phyloP scores from a whole-genome alignment of 768 basidiomycete species.

The Termitomyces sp. region DNA sequence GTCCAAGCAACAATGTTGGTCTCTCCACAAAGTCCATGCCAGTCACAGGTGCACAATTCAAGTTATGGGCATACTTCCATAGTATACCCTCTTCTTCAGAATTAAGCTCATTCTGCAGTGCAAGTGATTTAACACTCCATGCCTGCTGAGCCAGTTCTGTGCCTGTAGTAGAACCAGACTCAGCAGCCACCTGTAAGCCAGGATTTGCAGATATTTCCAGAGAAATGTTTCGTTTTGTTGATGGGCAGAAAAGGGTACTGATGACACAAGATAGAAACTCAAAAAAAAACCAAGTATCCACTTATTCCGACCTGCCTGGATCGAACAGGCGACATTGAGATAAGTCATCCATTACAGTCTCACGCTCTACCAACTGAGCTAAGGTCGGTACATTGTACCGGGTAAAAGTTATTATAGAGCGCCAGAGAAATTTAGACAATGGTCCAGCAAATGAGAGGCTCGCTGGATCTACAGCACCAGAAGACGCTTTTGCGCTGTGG shows the following conservation, averaged over 20 bases:
- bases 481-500: too few species aligned
- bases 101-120: not conserved
- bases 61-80: not conserved
- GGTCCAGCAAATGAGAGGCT: too few species aligned
- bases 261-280: too few species aligned
- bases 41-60: not conserved
- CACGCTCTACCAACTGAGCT: conserved; percentile 13
- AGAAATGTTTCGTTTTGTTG: not conserved
- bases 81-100: not conserved
- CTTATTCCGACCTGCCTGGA: too few species aligned
- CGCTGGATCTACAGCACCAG: too few species aligned
- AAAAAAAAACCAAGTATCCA: too few species aligned
- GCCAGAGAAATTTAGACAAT: too few species aligned
- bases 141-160: not conserved
- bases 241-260: too few species aligned
- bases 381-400: too few species aligned
- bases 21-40: not conserved
- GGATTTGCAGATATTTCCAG: not conserved
- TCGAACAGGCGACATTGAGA: too few species aligned
- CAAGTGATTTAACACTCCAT: not conserved
- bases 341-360: conserved; percentile 10
- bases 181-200: not conserved
- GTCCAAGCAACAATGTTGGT: not conserved
- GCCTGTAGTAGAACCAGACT: not conserved
- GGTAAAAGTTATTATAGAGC: too few species aligned